phyloP scores from a whole-genome alignment of 352 stramenopile species.

The Lagenidium giganteum region DNA sequence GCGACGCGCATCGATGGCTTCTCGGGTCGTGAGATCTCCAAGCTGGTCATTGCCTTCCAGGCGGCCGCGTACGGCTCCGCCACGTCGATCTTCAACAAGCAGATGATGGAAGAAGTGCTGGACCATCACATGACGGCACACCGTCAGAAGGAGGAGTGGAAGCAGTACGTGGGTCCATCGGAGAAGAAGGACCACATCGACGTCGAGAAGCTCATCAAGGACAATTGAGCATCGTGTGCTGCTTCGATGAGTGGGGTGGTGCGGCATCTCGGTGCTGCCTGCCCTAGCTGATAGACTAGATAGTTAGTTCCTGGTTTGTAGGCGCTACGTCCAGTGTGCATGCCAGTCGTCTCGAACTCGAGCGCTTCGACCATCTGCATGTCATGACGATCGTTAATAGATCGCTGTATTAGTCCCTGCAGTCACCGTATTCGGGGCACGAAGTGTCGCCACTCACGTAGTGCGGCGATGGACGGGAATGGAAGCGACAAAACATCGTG shows the following conservation, averaged over 20 bases:
- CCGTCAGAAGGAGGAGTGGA: constrained; percentile 92
- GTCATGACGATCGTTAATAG: too few species aligned
- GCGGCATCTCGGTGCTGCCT: constrained; percentile 11
- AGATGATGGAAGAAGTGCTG: constrained; percentile 93
- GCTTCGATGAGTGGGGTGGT: neutral
- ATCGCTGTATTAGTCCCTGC: too few species aligned
- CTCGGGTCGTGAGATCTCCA: constrained; percentile 98
- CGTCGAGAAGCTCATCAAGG: constrained; percentile 34
- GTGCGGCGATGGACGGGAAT: too few species aligned
- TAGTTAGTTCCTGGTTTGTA: constrained; percentile 79
- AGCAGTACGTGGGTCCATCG: constrained; percentile 63
- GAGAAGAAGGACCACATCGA: constrained; percentile 45
- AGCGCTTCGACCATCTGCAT: constrained; percentile 12
- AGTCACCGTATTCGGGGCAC: too few species aligned
- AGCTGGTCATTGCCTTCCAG: constrained; percentile 99
- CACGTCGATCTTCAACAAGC: constrained; percentile 90
- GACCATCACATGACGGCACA: constrained; percentile 93
- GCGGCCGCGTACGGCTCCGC: constrained; percentile 95
- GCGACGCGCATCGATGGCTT: constrained; percentile 95
- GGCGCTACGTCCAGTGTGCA: constrained; percentile 71
- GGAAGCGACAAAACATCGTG: constrained; percentile 1
- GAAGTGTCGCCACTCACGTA: too few species aligned
- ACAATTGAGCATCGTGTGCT: constrained; percentile 22
- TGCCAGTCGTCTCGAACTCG: constrained; percentile 35
- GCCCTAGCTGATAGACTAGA: constrained; percentile 66